These are phyloP conservation scores for Anisodus tanguticus DNA, from an alignment of 257 asterid genomes.

Conservation along the genomic window DNA sequence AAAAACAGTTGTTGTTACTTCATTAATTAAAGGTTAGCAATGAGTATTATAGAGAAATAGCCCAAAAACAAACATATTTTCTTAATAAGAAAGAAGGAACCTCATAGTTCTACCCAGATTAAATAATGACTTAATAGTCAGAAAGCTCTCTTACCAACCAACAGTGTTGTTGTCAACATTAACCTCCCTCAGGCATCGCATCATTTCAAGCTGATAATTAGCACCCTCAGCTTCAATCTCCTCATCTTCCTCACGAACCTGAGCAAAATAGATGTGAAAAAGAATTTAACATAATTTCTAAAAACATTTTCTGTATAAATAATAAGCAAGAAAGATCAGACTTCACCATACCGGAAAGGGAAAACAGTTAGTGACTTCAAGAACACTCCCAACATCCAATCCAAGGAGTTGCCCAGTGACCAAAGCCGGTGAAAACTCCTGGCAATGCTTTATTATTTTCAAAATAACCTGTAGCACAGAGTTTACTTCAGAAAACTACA, in stretches of 20 bases:
- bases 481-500: not conserved
- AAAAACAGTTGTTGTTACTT: not conserved
- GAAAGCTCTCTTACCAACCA: constrained; percentile 66
- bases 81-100: not conserved
- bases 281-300: not conserved
- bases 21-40: not conserved
- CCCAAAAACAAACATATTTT: constrained; percentile 2
- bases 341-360: constrained; percentile 79
- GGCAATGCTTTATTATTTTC: constrained; percentile 94
- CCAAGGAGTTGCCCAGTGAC: constrained; percentile 98
- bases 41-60: not conserved
- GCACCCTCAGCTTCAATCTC: constrained; percentile 98
- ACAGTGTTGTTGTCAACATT: constrained; percentile 97
- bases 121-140: not conserved
- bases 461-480: constrained; percentile 64
- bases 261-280: not conserved
- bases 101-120: not conserved
- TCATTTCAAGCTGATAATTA: constrained; percentile 97
- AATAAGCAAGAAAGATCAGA: constrained; percentile 1
- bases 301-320: not conserved
- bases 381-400: constrained; percentile 95
- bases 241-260: constrained; percentile 98
- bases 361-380: constrained; percentile 95
- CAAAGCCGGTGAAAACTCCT: constrained; percentile 93
- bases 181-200: constrained; percentile 98